phyloP scores from a whole-genome alignment of 257 asterid species.

The Rubia yunnanensis region DNA sequence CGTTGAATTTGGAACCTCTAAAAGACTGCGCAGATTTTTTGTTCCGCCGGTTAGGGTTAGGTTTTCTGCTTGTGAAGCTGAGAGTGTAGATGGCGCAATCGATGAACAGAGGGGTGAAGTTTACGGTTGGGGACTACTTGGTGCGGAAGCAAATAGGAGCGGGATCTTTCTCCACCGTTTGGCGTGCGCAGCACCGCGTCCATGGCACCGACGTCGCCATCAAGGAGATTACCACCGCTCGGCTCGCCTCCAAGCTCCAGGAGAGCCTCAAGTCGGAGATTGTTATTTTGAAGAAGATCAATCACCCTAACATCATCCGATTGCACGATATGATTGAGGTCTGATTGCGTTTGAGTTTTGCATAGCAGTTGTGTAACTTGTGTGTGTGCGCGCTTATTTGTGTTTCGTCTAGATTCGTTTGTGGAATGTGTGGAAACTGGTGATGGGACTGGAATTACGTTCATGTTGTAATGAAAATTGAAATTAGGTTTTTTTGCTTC shows the following conservation, averaged over 20 bases:
- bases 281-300: slow-evolving; percentile 61
- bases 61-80: not conserved
- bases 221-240: slow-evolving; percentile 59
- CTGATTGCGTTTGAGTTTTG: not conserved
- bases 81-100: slow-evolving; percentile 46
- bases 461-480: not conserved
- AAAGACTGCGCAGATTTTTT: not conserved
- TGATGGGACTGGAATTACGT: not conserved
- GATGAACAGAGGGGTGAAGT: slow-evolving; percentile 34
- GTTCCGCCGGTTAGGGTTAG: slow-evolving; percentile 13
- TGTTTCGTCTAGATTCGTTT: not conserved
- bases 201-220: slow-evolving; percentile 88
- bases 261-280: slow-evolving; percentile 87
- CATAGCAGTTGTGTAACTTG: not conserved
- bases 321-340: slow-evolving; percentile 98
- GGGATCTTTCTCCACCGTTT: slow-evolving; percentile 89
- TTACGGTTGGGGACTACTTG: slow-evolving; percentile 64
- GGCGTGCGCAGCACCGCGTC: slow-evolving; percentile 84
- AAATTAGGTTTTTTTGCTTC: not conserved
- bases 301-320: slow-evolving; percentile 86
- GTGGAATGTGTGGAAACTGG: not conserved
- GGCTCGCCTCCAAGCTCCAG: slow-evolving; percentile 56
- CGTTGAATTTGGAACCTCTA: slow-evolving; percentile 6
- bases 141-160: slow-evolving; percentile 70
- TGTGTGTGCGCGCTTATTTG: not conserved